phyloP scores from a whole-genome alignment of 2,329 filamentous ascomycete genomes.

The Ascochyta koolunga region DNA sequence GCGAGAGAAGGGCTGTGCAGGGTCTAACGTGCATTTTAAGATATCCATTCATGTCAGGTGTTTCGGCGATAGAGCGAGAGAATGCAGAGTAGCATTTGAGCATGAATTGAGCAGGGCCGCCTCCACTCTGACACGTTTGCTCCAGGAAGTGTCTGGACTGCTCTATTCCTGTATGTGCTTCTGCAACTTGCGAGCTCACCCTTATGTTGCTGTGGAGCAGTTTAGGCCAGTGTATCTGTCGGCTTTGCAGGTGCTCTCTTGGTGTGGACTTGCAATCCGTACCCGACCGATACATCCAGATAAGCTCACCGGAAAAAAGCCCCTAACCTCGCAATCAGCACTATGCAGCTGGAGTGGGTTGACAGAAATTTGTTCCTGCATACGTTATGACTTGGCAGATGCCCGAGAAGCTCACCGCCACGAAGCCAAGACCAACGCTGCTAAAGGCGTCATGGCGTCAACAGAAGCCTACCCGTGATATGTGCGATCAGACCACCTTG shows the following conservation, averaged over 20 bases:
- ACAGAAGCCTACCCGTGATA: neutral
- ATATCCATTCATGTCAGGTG: slow-evolving; percentile 20
- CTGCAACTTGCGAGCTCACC: neutral
- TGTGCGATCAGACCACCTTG: neutral
- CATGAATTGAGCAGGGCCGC: neutral
- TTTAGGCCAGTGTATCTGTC: too few species aligned
- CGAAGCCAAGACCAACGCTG: neutral
- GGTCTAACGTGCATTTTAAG: slow-evolving; percentile 12
- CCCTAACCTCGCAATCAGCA: neutral
- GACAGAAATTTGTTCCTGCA: slow-evolving; percentile 3
- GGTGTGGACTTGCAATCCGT: too few species aligned
- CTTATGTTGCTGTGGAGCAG: too few species aligned
- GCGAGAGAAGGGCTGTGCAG: neutral
- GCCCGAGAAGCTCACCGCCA: neutral
- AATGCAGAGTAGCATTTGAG: neutral
- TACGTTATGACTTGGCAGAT: neutral
- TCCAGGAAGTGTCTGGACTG: neutral
- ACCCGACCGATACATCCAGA: neutral
- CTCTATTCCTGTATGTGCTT: neutral
- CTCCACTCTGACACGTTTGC: neutral
- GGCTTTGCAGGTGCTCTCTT: too few species aligned
- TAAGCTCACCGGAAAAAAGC: neutral
- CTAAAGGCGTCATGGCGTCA: neutral
- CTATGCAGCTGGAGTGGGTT: slow-evolving; percentile 3
- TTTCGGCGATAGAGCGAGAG: neutral